phyloP scores from a whole-genome alignment of 83 land plant genomes.

The Picea abies region DNA sequence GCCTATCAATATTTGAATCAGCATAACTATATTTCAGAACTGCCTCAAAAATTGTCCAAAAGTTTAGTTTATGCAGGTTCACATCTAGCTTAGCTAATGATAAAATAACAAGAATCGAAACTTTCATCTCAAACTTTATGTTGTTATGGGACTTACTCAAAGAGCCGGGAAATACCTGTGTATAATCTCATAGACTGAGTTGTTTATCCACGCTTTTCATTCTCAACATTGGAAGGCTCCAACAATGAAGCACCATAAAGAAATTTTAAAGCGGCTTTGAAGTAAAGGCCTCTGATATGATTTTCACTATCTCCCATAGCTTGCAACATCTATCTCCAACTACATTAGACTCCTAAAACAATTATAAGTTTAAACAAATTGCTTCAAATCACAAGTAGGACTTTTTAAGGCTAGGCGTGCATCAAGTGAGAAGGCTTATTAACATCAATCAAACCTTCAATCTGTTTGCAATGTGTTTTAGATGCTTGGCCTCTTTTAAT shows the following conservation, averaged over 20 bases:
- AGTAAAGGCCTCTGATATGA: constrained; percentile 66
- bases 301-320: constrained; percentile 13
- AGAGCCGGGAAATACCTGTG: constrained; percentile 79
- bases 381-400: not conserved
- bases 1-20: not conserved
- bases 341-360: not conserved
- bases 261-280: constrained; percentile 90
- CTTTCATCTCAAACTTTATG: not conserved
- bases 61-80: not conserved
- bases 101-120: not conserved
- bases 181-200: constrained; percentile 52
- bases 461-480: constrained; percentile 88
- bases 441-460: constrained; percentile 56
- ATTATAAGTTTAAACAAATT: not conserved
- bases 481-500: constrained; percentile 74
- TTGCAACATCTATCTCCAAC: not conserved
- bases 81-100: not conserved
- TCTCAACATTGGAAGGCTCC: constrained; percentile 58
- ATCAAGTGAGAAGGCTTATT: not conserved
- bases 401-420: not conserved
- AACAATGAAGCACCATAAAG: constrained; percentile 81
- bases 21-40: too few species aligned
- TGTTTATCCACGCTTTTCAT: constrained; percentile 46
- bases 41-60: too few species aligned
- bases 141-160: constrained; percentile 59